Evolutionary conservation across 1,284 basidiomycete species (phyloP), one percentile per base, ranked within the genome.

Genomic region (Apiotrichum sp.): DNA sequence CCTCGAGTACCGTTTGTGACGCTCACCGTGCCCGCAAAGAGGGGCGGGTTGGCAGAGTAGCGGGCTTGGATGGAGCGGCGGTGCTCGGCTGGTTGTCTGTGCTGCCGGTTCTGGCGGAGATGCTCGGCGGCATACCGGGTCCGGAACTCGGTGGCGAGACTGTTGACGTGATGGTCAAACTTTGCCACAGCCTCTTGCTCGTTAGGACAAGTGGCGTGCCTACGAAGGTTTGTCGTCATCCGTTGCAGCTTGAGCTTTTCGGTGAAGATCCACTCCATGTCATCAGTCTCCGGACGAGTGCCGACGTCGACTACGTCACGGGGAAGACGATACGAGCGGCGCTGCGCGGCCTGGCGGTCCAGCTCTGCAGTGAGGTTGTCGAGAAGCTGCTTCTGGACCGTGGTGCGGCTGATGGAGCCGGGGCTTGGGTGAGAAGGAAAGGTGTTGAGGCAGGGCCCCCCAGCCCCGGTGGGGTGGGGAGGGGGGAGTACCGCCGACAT

Each of bases 111-210:
- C 35, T 47, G 47, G 16, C 47, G 47, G 16, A 38, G 22, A 14
- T 36, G 47, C 35, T 47, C 35, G 9, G 16, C 38, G n/a, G 47
- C 47, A 16, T 47, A 47, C 47, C 47, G 36, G 10, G 47, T 38
- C 16, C 47, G 47, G 35, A 47, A 47, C 35, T 47, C 47, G 47
- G 47, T 47, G 47, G 47, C 47, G 29, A 47, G 4, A n/a, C 22
- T 39, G n/a, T 47, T 47, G 46, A 47, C 46, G 8, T 47, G 46
- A 22, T 34, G 46, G n/a, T 47, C 46, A 47, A 47, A 47, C 47
- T 29, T 47, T 8, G 47, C 35, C 16, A 38, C 47, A 13, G 47
- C 35, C 14, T n/a, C 47, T 6, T 31, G 46, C 7, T 47, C 33
- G 7, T 16, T 22, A 6, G 47, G 47, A 4, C 33, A 38, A 38